Percentiles rank a stretch among this genome's conserved stretches.
Conservation (phyloP, 805 yeast species). For the Candida maltosa region DNA sequence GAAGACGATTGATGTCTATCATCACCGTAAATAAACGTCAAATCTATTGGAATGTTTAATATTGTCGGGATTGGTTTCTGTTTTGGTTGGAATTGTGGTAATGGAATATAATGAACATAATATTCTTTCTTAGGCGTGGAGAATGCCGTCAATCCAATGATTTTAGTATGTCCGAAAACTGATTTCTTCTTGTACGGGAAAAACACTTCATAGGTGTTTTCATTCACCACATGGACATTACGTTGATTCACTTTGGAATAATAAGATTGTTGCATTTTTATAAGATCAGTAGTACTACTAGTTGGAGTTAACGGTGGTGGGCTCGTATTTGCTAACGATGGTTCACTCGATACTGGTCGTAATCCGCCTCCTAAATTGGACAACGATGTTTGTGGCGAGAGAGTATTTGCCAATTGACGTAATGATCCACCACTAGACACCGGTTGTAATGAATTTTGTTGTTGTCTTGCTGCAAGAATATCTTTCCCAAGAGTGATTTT, state of each 20-base stretch:
- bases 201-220: slow-evolving; percentile 23
- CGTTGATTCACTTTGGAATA: slow-evolving; percentile 13
- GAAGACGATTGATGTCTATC: slow-evolving; percentile 7
- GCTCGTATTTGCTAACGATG: background rate
- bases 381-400: slow-evolving; percentile 2
- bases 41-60: slow-evolving; percentile 27
- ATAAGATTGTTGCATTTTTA: slow-evolving; percentile 28
- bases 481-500: slow-evolving; percentile 22
- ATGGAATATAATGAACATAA: slow-evolving; percentile 20
- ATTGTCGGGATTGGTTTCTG: slow-evolving; percentile 7
- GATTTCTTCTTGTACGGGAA: slow-evolving; percentile 27
- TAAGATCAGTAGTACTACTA: slow-evolving; percentile 21
- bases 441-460: slow-evolving; percentile 1
- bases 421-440: slow-evolving; percentile 1
- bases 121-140: slow-evolving; percentile 30
- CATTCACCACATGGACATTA: slow-evolving; percentile 6
- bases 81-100: slow-evolving; percentile 13
- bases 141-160: slow-evolving; percentile 29
- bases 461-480: slow-evolving; percentile 1
- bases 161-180: slow-evolving; percentile 26
- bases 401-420: background rate
- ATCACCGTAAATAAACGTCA: slow-evolving; percentile 23
- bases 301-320: slow-evolving; percentile 13
- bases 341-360: background rate
- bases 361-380: background rate